Percentiles rank a stretch among this genome's conserved stretches.
Evolutionary conservation across 2,329 filamentous ascomycete genomes (phyloP).

Genomic region (Chaetomium sp.): DNA sequence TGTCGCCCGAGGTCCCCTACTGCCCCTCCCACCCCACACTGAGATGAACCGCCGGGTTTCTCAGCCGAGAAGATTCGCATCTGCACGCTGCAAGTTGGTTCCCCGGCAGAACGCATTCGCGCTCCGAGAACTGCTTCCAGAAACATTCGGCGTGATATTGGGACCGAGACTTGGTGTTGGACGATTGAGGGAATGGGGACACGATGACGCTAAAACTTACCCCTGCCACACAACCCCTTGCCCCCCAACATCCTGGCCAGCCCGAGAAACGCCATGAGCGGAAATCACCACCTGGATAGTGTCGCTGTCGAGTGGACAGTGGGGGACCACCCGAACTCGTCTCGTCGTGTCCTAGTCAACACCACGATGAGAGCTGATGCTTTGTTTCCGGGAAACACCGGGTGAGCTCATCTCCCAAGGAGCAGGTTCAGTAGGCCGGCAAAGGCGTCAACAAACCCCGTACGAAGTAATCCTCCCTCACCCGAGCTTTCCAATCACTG

Average conservation of each 20-base stretch:
- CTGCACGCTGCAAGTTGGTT: slow-evolving; percentile 3
- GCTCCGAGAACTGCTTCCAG: neutral
- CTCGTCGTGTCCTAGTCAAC: neutral
- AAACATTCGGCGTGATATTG: slow-evolving; percentile 6
- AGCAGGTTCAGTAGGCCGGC: neutral
- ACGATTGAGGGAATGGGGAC: neutral
- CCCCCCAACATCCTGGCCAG: neutral
- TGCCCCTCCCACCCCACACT: slow-evolving; percentile 12
- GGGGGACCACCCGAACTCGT: neutral
- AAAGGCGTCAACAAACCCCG: neutral
- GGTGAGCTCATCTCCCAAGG: neutral
- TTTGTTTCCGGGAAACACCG: neutral
- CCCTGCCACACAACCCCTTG: neutral
- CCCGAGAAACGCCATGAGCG: slow-evolving; percentile 1
- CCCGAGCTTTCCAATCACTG: neutral
- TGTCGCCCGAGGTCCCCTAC: slow-evolving; percentile 11
- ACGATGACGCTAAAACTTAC: neutral
- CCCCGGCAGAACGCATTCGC: neutral
- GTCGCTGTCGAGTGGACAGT: neutral
- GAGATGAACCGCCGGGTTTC: neutral
- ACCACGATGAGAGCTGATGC: neutral
- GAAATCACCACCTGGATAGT: slow-evolving; percentile 5
- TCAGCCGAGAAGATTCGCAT: neutral
- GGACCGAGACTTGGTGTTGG: neutral
- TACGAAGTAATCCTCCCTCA: neutral